A percentile compares a stretch with the other conserved stretches of the same genome.
phyloP scores from a whole-genome alignment of 148 eudicot species.

The Silene conica region DNA sequence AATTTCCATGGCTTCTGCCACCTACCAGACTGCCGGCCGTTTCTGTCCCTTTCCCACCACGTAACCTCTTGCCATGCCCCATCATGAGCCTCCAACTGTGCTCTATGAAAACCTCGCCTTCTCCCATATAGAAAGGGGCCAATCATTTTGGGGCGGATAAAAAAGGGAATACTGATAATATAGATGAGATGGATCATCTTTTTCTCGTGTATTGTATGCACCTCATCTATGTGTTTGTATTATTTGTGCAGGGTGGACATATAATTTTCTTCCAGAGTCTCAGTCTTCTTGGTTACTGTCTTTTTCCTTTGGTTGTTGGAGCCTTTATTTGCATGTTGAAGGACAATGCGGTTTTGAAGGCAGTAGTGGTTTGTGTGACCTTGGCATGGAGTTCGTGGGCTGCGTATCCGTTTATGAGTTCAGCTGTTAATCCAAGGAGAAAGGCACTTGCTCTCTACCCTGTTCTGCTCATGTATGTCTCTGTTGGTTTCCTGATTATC shows the following conservation, averaged over 20 bases:
- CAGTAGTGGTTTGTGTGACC: conserved; percentile 71
- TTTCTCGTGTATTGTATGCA: not conserved
- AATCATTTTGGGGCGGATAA: not conserved
- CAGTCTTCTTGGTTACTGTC: conserved; percentile 92
- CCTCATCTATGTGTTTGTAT: conserved; percentile 7
- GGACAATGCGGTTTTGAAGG: conserved; percentile 68
- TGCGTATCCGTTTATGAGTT: conserved; percentile 98
- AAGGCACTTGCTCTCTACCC: conserved; percentile 98
- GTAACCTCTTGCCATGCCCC: too few relatives aligned
- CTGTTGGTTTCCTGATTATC: conserved; percentile 95
- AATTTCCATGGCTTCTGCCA: too few relatives aligned
- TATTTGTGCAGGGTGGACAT: conserved; percentile 76
- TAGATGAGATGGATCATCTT: not conserved
- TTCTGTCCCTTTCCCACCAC: too few relatives aligned
- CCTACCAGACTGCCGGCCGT: too few relatives aligned
- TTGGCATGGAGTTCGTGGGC: conserved; percentile 99
- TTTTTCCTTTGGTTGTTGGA: conserved; percentile 86
- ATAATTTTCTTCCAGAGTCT: conserved; percentile 98
- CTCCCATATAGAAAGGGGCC: not conserved
- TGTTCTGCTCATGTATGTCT: conserved; percentile 91
- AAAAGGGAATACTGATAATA: not conserved
- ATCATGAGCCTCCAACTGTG: too few relatives aligned
- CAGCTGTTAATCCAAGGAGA: conserved; percentile 87
- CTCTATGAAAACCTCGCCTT: too few relatives aligned
- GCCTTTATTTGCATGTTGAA: conserved; percentile 88